Percentiles rank a stretch among this genome's conserved stretches.
Conservation (phyloP, 2,329 filamentous ascomycete genomes). For the Penicillium sp. region DNA sequence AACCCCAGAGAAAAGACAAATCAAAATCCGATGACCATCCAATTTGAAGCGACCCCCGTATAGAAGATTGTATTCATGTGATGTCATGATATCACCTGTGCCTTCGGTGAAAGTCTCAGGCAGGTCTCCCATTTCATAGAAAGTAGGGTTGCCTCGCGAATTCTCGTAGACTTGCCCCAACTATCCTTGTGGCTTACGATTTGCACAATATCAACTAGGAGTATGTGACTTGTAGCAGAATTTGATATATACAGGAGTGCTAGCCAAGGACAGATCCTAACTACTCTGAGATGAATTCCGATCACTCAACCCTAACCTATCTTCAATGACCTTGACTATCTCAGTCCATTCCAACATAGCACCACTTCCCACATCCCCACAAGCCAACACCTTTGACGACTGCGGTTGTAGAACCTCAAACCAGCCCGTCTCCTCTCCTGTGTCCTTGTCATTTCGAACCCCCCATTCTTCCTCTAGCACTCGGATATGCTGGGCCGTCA, state of each 20-base stretch:
- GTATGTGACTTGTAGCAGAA: background rate
- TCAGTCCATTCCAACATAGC: conserved; percentile 76
- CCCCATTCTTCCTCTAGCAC: conserved; percentile 73
- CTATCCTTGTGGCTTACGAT: no score
- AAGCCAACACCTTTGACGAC: conserved; percentile 70
- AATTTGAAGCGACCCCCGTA: accelerated
- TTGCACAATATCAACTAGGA: background rate
- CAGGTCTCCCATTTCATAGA: background rate
- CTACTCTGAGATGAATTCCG: background rate
- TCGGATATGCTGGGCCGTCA: conserved; percentile 68
- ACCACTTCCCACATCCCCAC: conserved; percentile 75
- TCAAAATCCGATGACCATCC: background rate
- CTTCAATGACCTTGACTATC: conserved; percentile 64
- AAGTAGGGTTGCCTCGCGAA: background rate
- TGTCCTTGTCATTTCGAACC: conserved; percentile 33
- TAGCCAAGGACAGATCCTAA: background rate
- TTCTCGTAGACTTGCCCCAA: no score
- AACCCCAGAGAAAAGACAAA: background rate
- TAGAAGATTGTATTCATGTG: background rate
- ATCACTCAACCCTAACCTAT: conserved; percentile 16
- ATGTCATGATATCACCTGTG: background rate
- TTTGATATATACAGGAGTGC: background rate
- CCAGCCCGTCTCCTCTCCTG: conserved; percentile 46
- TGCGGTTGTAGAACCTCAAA: conserved; percentile 71
- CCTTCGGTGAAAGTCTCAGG: background rate